Base-by-base conservation (phyloP, 305 asterid genomes). In the Fraxinus ornus region DNA sequence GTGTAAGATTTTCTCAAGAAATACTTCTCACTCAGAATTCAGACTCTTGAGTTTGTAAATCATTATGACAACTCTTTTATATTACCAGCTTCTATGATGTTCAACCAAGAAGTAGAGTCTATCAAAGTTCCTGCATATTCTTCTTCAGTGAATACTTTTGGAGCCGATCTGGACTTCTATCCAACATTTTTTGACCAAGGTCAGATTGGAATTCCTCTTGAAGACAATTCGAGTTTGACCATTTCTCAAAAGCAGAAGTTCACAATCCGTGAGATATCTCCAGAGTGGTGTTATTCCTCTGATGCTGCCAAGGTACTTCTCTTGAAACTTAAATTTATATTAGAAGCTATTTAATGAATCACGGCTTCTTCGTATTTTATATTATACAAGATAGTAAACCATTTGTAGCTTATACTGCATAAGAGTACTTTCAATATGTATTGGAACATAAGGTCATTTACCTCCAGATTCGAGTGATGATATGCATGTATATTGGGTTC, bases 251-350 rank as follows among this genome's bases (percentile, higher is more conserved):
- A 88, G 89, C 98, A 93, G 91, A 94, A 91, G 87, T 97, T 93
- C 85, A 92, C 92, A 62, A 92, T 97, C 88, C 88, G 84, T 68
- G 98, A 91, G 86, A 89, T 97, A 86, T 93, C 92, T 73, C 99
- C 99, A 62, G 97, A 94, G 78, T 97, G 99, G 99, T 96, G 96
- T 78, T 94, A 92, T 88, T 83, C 97, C 79, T 89, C 94, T 2
- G 99, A 95, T 89, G 83, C 88, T 57, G 88, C 97, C 60, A 97
- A 97, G 98, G 99, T 60, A 68, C 75, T 9, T 66, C 17, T 72
- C 82, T 2, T 64, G 70, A 79, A 70, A 82, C 79, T 24, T 12
- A 68, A 71, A 57, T 73, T 76, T 47, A 44, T n/a, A 62, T 44
- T 78, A 80, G 76, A 78, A 68, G 49, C 81, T 85, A 81, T 39